These are phyloP conservation scores for Macadamia tetraphylla DNA, from an alignment of 164 flowering plant species.

Conservation along the genomic window DNA sequence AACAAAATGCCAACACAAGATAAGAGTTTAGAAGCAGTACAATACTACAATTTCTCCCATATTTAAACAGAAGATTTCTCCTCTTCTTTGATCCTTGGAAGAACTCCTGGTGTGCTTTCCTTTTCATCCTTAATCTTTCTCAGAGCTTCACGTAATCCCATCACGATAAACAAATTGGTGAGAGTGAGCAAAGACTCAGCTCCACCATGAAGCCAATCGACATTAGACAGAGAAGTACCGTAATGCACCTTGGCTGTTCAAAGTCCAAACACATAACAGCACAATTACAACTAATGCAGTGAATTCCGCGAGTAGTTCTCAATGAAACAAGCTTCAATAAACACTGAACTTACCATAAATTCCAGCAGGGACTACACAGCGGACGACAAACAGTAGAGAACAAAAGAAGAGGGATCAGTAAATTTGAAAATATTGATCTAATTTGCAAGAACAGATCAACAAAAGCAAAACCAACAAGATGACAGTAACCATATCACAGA, in stretches of 20 bases:
- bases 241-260: conserved; percentile 85
- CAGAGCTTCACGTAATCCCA: conserved; percentile 72
- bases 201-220: conserved; percentile 94
- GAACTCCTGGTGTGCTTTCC: conserved; percentile 17
- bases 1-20: no score
- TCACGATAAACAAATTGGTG: conserved; percentile 80
- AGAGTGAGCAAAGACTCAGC: conserved; percentile 89
- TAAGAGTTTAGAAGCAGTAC: no score
- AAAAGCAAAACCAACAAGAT: no score
- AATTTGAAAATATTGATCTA: neutral
- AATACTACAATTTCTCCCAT: neutral
- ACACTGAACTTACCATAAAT: conserved; percentile 64
- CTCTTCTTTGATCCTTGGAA: conserved; percentile 34
- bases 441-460: neutral
- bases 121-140: conserved; percentile 35
- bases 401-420: conserved; percentile 11
- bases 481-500: neutral
- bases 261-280: conserved; percentile 5
- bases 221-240: conserved; percentile 92
- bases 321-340: neutral
- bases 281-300: neutral
- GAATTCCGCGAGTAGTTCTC: no score
- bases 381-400: conserved; percentile 1
- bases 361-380: conserved; percentile 82
- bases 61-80: conserved; percentile 27